Percentiles rank a stretch among this genome's conserved stretches.
Evolutionary conservation across 306 rosid species (phyloP).

Genomic region (Delonix regia): DNA sequence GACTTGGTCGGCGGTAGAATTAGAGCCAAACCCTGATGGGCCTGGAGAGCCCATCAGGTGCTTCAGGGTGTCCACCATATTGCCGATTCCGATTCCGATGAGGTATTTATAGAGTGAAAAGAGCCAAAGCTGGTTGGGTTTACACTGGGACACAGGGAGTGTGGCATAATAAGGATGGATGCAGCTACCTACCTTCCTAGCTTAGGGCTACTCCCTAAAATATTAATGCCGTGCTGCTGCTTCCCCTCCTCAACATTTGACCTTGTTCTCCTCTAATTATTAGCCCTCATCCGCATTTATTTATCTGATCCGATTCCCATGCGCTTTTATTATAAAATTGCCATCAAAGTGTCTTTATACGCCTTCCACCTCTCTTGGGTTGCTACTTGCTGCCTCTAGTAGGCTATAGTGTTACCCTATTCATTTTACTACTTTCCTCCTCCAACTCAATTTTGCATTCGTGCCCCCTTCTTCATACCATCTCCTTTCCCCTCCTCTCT

Average conservation of each 20-base stretch:
- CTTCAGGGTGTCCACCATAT: slow-evolving; percentile 64
- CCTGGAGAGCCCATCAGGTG: slow-evolving; percentile 84
- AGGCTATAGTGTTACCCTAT: too few species aligned
- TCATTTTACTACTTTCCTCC: not conserved
- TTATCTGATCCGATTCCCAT: not conserved
- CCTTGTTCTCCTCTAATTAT: not conserved
- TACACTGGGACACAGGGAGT: too few species aligned
- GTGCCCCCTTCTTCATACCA: not conserved
- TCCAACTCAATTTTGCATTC: not conserved
- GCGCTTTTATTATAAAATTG: not conserved
- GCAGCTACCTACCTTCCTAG: too few species aligned
- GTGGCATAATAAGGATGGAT: not conserved
- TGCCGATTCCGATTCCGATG: not conserved
- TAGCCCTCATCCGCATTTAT: too few species aligned
- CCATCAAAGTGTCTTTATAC: not conserved
- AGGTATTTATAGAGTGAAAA: not conserved
- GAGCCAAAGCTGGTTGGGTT: too few species aligned
- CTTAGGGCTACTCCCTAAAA: too few species aligned
- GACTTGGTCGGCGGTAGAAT: slow-evolving; percentile 82
- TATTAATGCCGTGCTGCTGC: too few species aligned
- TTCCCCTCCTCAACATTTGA: too few species aligned
- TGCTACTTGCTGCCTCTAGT: too few species aligned
- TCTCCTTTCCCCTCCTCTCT: too few species aligned
- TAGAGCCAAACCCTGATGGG: slow-evolving; percentile 78
- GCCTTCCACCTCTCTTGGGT: not conserved